Base-by-base conservation (phyloP, 2,329 filamentous ascomycete genomes). In the Pseudopyricularia cyperi region DNA sequence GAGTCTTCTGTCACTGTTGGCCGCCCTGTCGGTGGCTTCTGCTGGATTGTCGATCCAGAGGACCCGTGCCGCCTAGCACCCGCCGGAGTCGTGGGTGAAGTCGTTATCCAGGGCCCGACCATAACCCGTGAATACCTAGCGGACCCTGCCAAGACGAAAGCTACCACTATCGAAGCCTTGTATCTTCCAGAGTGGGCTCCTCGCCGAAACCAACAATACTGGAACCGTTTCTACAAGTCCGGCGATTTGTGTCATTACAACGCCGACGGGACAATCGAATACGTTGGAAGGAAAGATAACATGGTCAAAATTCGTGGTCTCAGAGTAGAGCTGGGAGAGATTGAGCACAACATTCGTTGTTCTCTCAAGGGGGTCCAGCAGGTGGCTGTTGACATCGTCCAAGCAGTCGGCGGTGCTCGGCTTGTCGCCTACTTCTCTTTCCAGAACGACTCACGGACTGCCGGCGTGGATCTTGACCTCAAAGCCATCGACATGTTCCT, bases 91-190 rank as follows among this genome's bases (percentile, higher is more conserved):
- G 51, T 60, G 14, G 60, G 60, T 30, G 60, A 62, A 50, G 51
- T 62, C 2, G 46, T 61, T 2, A 51, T 61, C 0, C 52, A 62
- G 35, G 57, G 57, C 1, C 54, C 55, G 0, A 54, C 50, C 6
- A 46, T 61, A 3, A 57, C 58, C 3, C 56, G 59, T 2, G 56
- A 54, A 7, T 62, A 62, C 35, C 52, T 61, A 11, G 52, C 60
- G 39, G 49, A 60, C 1, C 54, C 58, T 9, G 55, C 39, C 6
- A 57, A 55, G 28, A 60, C 59, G 2, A 35, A 17, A 2, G 47
- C 52, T 1, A 51, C 54, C 3, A 61, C 61, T 15, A 52, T 60
- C 39, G 44, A 35, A 4, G 14, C 22, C 3, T n/a, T 9, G 4
- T 26, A 22, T 14, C 19, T 46, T n/a, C 14, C 44, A 8, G 7